Base-by-base conservation (phyloP, 345 rosid species). In the Microcos paniculata region DNA sequence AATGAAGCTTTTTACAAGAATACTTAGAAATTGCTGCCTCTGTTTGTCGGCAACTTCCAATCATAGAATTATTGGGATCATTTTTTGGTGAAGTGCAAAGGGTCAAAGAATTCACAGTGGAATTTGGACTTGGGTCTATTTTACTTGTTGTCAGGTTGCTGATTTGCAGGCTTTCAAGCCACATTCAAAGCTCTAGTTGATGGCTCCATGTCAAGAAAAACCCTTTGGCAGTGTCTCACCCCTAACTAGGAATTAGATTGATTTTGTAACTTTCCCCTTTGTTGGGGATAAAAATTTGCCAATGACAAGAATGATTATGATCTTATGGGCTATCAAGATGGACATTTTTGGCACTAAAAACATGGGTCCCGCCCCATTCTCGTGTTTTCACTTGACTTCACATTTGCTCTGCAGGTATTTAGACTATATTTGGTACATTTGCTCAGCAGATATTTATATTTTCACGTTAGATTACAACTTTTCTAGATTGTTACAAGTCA, bases 81-180 rank as follows among this genome's bases (percentile, higher is more conserved):
- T 6, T 52, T 52, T 52, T n/a, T 35, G 40, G 40, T 35, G 24
- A 56, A 21, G 30, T 56, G 61, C 61, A 55, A 11, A 21, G 15
- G 26, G 30, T 55, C 59, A 10, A 23, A 55, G 0, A 10, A 23
- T 23, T 55, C 28, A 18, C 8, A 35, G 16, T 40, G 4, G 23
- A 38, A 26, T 10, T 12, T n/a, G 52, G 8, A 70, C 33, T 61
- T 77, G 71, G 62, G 28, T 49, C 74, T 21, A 48, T 31, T n/a
- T n/a, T 66, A 66, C 63, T 62, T 35, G 75, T 46, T 18, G 70
- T 49, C 70, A 61, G 71, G 65, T 64, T 33, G 49, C 23, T 78
- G 71, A 53, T 52, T 38, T 24, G 57, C 19, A 24, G 19, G 61
- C 26, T 61, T 52, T 62, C 53, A 59, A 69, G 40, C 62, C 46